Evolutionary conservation across 129 eudicot species (phyloP).

Genomic region (Lactuca sativa): DNA sequence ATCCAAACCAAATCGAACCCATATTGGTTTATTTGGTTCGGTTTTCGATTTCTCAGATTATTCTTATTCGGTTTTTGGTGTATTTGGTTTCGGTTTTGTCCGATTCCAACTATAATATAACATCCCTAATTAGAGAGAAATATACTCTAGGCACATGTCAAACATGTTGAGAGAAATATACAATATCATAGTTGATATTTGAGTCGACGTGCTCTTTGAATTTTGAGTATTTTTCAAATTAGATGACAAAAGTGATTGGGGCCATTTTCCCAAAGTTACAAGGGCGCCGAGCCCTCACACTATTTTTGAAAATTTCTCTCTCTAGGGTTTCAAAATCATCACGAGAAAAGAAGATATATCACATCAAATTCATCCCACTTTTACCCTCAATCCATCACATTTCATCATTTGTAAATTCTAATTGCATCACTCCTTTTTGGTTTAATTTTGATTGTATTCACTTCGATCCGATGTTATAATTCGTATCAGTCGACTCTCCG

Average conservation of each 20-base stretch:
- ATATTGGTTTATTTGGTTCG: too few species aligned
- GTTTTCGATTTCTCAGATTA: too few species aligned
- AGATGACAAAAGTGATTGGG: neutral
- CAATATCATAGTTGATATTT: neutral
- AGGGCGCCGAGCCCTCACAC: conserved; percentile 30
- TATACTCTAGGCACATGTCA: neutral
- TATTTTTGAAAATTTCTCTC: conserved; percentile 19
- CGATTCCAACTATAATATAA: too few species aligned
- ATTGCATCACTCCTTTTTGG: neutral
- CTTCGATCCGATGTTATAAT: conserved; percentile 11
- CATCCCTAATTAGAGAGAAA: too few species aligned
- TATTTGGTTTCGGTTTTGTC: too few species aligned
- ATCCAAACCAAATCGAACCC: too few species aligned
- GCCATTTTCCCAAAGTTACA: conserved; percentile 5
- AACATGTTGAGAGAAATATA: neutral
- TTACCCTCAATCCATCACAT: conserved; percentile 12
- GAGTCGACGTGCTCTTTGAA: neutral
- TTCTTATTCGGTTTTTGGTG: too few species aligned
- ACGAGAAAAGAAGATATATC: conserved; percentile 7
- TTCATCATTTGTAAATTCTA: neutral
- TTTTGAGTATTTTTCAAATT: neutral
- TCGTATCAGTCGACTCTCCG: conserved; percentile 3
- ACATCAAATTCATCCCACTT: conserved; percentile 16
- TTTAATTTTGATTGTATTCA: neutral
- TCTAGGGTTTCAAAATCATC: conserved; percentile 37